Evolutionary conservation across 495 filamentous ascomycete genomes (phyloP).

Genomic region (Podospora comata): DNA sequence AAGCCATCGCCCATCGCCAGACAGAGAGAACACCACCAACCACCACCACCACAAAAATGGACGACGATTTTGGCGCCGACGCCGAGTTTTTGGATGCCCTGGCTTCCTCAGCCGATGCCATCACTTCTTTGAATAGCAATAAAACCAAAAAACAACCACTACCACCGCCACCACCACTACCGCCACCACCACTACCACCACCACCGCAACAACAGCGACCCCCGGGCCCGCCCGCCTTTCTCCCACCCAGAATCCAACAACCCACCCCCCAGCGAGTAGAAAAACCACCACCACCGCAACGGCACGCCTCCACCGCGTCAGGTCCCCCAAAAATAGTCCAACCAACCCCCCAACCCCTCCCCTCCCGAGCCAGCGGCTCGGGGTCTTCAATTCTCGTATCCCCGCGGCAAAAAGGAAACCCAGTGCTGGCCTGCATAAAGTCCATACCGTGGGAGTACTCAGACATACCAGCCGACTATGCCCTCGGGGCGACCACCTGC

Average conservation of each 20-base stretch:
- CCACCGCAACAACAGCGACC: constrained; percentile 19
- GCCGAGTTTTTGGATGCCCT: constrained; percentile 55
- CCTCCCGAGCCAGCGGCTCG: constrained; percentile 48
- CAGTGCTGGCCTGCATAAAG: constrained; percentile 76
- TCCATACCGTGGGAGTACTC: constrained; percentile 94
- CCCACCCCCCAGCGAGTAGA: constrained; percentile 46
- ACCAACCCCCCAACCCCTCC: constrained; percentile 79
- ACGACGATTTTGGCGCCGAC: constrained; percentile 61
- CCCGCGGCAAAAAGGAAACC: constrained; percentile 85
- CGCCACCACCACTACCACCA: neutral
- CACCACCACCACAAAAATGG: constrained; percentile 31
- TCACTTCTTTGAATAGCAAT: neutral
- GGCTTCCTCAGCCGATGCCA: constrained; percentile 30
- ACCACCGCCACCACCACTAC: neutral
- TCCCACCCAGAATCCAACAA: constrained; percentile 35
- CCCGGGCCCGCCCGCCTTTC: constrained; percentile 31
- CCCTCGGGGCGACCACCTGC: constrained; percentile 81
- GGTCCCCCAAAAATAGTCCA: constrained; percentile 59
- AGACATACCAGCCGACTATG: constrained; percentile 91
- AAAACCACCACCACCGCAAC: constrained; percentile 34
- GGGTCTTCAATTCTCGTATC: constrained; percentile 84
- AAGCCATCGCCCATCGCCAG: neutral
- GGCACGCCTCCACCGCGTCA: neutral
- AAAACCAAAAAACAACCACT: neutral
- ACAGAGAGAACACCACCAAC: neutral